These are phyloP conservation scores for Botrytis byssoidea DNA, from an alignment of 2,329 filamentous ascomycete species.

Conservation along the genomic window DNA sequence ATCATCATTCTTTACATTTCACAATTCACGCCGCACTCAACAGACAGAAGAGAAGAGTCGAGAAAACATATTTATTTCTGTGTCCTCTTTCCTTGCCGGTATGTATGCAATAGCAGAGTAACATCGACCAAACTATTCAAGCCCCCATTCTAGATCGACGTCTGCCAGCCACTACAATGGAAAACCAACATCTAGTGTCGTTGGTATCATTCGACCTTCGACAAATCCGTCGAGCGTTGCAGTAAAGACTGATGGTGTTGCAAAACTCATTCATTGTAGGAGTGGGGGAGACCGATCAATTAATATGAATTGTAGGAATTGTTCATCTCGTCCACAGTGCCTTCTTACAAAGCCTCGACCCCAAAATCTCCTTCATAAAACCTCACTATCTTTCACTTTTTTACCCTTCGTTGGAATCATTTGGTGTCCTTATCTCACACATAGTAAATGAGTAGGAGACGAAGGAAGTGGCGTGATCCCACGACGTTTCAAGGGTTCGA, in stretches of 20 bases:
- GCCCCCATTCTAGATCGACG: not conserved
- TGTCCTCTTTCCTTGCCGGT: not conserved
- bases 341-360: constrained; percentile 6
- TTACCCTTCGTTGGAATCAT: not conserved
- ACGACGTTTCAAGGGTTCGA: constrained; percentile 17
- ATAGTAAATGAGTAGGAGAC: constrained; percentile 14
- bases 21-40: not conserved
- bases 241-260: not conserved
- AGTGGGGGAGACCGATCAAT: not conserved
- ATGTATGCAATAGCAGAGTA: not conserved
- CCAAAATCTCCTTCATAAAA: not conserved
- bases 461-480: constrained; percentile 21
- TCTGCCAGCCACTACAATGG: not conserved
- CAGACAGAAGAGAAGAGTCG: not conserved
- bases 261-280: not conserved
- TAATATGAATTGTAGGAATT: not conserved
- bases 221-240: not conserved
- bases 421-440: not conserved
- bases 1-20: not conserved
- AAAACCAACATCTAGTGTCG: not conserved
- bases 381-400: not conserved
- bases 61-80: not conserved
- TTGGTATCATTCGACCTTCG: not conserved
- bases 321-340: not conserved
- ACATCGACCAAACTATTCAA: not conserved